Evolutionary conservation across 306 rosid genomes (phyloP), one percentile per base, ranked within the genome.

Genomic region (Sicyos edulis): DNA sequence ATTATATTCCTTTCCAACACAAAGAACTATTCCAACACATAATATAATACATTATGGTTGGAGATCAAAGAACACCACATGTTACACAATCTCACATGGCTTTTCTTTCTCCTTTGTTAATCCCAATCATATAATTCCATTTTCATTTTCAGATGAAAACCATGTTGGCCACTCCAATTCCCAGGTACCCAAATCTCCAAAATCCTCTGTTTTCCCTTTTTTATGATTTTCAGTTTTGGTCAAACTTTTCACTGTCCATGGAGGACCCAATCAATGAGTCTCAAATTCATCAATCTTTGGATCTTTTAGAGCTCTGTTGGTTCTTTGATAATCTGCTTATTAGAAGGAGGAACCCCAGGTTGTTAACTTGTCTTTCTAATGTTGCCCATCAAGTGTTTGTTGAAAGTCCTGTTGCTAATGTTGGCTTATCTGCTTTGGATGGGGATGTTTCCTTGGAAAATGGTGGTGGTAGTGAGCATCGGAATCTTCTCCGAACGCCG

Each of bases 281-380:
- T 29, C 84, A 78, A 70, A 82, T 74, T 52, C 68, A 56, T 24
- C 91, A 85, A 71, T 79, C 89, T 57, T 69, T 85, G 55, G 91
- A 92, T 84, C 89, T 88, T 77, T 79, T 90, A 42, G 97, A 93
- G 56, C 88, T 86, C 70, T 82, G 79, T 45, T 93, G 98, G 98
- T 90, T 86, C 75, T 93, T 90, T 73, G 86, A 81, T 16, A 88
- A 88, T 83, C 65, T 84, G 83, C 80, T 93, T 1, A 1, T 2
- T 21, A 76, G 8, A 7, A 37, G 67, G 42, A 78, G 75, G 74
- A 86, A 71, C 65, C 81, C 89, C 75, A 83, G 42, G 64, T 84
- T 92, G 83, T 54, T 70, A 26, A 83, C 88, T 82, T 80, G 66
- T 70, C 85, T 86, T 51, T 78, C 82, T 5, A 74, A 71, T 4